Evolutionary conservation across 768 basidiomycete genomes (phyloP).

Genomic region (Boletus speciosus): DNA sequence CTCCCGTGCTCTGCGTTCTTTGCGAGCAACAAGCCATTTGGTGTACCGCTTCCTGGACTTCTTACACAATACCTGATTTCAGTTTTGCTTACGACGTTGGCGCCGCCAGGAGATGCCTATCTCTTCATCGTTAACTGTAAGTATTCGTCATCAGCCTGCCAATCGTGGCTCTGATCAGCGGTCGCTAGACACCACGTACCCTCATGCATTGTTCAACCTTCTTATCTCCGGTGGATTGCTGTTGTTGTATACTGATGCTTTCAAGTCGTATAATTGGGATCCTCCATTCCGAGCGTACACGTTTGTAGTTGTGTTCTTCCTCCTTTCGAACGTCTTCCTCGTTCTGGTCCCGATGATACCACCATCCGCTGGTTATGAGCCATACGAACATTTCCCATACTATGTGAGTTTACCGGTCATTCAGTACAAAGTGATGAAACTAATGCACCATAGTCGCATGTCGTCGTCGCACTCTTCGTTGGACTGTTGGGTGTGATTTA

Average conservation of each 20-base stretch:
- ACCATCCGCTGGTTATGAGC: slow-evolving; percentile 46
- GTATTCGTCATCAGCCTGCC: slow-evolving; percentile 19
- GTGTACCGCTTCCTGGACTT: slow-evolving; percentile 61
- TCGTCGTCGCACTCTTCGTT: slow-evolving; percentile 43
- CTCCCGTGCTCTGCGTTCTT: slow-evolving; percentile 65
- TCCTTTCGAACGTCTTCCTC: slow-evolving; percentile 64
- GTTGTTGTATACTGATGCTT: slow-evolving; percentile 50
- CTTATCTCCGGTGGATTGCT: slow-evolving; percentile 60
- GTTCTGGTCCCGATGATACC: slow-evolving; percentile 61
- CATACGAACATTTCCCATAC: slow-evolving; percentile 62
- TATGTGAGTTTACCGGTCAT: slow-evolving; percentile 45
- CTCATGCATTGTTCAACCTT: slow-evolving; percentile 53
- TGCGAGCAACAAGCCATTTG: slow-evolving; percentile 68
- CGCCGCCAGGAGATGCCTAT: slow-evolving; percentile 74
- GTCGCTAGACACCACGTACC: slow-evolving; percentile 53
- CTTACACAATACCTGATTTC: slow-evolving; percentile 61
- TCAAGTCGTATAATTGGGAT: slow-evolving; percentile 49
- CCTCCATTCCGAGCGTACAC: slow-evolving; percentile 64
- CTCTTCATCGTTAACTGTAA: slow-evolving; percentile 63
- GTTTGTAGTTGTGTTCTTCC: slow-evolving; percentile 48
- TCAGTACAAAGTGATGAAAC: neutral
- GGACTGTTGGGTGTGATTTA: slow-evolving; percentile 50
- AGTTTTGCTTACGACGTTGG: slow-evolving; percentile 47
- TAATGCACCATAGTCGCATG: slow-evolving; percentile 42
- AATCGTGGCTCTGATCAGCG: neutral